Conservation (phyloP, 163 green algal species). For the Scenedesmus sp. region DNA sequence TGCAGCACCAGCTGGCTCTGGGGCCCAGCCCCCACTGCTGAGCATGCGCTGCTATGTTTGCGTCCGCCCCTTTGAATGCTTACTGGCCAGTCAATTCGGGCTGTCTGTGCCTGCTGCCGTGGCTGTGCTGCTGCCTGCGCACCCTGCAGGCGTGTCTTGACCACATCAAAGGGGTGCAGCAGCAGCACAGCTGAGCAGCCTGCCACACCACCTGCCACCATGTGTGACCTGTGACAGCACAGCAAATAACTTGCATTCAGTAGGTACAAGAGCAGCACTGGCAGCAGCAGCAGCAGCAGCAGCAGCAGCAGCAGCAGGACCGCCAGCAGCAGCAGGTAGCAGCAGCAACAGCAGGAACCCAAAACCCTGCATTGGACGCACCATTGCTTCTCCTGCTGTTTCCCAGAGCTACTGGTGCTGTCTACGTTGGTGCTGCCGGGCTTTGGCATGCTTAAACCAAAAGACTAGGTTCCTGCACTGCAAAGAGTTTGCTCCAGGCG, state of each 20-base stretch:
- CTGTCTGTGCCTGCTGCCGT: not conserved
- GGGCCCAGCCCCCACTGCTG: too few species aligned
- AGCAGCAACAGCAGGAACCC: not conserved
- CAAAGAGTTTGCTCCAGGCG: not conserved
- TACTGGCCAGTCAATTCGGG: not conserved
- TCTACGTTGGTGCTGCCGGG: not conserved
- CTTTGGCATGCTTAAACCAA: not conserved
- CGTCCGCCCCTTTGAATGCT: too few species aligned
- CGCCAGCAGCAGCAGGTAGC: conserved; percentile 5
- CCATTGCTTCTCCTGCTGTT: conserved; percentile 4
- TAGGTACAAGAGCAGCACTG: too few species aligned
- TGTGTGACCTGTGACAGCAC: conserved; percentile 65
- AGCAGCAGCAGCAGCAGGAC: not conserved
- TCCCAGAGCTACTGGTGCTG: not conserved
- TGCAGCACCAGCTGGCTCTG: too few species aligned
- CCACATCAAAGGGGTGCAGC: conserved; percentile 91
- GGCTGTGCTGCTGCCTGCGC: not conserved
- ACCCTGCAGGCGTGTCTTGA: conserved; percentile 91
- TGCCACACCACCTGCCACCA: conserved; percentile 79
- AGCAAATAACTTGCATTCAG: too few species aligned
- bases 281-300: conserved; percentile 3
- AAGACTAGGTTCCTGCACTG: not conserved
- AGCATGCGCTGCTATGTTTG: not conserved
- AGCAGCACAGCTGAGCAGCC: conserved; percentile 77
- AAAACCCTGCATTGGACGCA: not conserved